These are phyloP conservation scores for Aphanomyces stellatus DNA, from an alignment of 352 stramenopile species.

Conservation along the genomic window DNA sequence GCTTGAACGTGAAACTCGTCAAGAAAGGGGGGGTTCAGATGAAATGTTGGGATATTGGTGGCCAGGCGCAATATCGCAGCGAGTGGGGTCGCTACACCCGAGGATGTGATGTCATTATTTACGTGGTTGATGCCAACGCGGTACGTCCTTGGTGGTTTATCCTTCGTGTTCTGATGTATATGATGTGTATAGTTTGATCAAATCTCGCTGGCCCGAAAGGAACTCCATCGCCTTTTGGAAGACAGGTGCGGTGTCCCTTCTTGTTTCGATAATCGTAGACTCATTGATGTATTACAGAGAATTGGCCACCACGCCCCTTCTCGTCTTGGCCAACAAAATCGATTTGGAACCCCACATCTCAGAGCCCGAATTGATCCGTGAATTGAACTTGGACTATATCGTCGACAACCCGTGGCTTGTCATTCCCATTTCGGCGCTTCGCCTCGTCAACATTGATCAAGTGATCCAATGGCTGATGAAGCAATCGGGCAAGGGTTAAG, in stretches of 20 bases:
- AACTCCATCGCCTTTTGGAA: slow-evolving; percentile 89
- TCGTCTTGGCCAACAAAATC: slow-evolving; percentile 99
- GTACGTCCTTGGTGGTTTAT: slow-evolving; percentile 30
- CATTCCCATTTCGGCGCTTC: slow-evolving; percentile 95
- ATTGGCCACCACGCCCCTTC: slow-evolving; percentile 87
- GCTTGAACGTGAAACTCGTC: slow-evolving; percentile 96
- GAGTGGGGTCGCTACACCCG: slow-evolving; percentile 92
- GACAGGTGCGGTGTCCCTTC: slow-evolving; percentile 82
- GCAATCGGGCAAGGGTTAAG: slow-evolving; percentile 86
- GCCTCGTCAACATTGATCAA: slow-evolving; percentile 96
- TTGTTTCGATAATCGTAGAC: too few species aligned
- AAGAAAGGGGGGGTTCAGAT: slow-evolving; percentile 94
- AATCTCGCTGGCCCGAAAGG: slow-evolving; percentile 91
- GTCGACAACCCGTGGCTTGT: slow-evolving; percentile 98
- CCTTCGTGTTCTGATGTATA: not conserved
- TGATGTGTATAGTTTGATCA: slow-evolving; percentile 78
- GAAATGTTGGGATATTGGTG: slow-evolving; percentile 99
- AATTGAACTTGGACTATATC: slow-evolving; percentile 98
- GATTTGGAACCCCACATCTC: slow-evolving; percentile 93
- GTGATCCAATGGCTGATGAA: slow-evolving; percentile 96
- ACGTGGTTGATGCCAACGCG: slow-evolving; percentile 96
- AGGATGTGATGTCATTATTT: slow-evolving; percentile 98
- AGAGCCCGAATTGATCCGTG: slow-evolving; percentile 85
- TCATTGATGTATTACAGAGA: slow-evolving; percentile 42
- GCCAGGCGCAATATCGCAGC: slow-evolving; percentile 94